Evolutionary conservation across 2,329 filamentous ascomycete species (phyloP), one percentile per base, ranked within the genome.

Genomic region (Colletotrichum sp.): DNA sequence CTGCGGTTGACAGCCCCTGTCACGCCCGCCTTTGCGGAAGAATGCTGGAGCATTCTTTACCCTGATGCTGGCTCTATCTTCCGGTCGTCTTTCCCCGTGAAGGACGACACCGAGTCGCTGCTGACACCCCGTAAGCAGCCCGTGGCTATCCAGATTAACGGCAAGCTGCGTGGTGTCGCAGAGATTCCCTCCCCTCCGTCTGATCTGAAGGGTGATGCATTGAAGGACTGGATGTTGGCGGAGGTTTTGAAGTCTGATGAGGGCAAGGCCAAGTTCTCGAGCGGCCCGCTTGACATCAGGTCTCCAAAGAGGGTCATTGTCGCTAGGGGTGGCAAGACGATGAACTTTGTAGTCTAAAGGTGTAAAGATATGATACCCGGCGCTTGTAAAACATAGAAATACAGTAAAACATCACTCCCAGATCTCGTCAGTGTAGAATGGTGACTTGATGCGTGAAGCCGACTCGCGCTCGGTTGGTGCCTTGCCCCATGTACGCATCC

Each of bases 1-100:
- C 82, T 96, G 55, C 91, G 92, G 66, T 91, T 98, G 86, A 87
- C 96, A 79, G 94, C 95, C 1, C 96, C 96, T 6, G 92, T 98
- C 69, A 92, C 94, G 0, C 96, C 96, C 0, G 95, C 94, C 0
- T 92, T 97, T 75, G 90, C 95, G 2, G 95, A 96, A 79, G 95
- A 98, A 85, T 95, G 92, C 83, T 98, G 95, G 95, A 88, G 90
- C 77, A 80, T 90, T 3, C 87, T 96, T 5, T 82, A 85, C 65
- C 84, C 86, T 3, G 77, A 79, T 1, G 64, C 79, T 2, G 79
- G 78, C 4, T 88, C 88, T 39, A 83, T 89, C 71, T 89, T 89
- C 78, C 71, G 78, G 52, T 79, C 90, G 2, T 82, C 83, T 1
- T 97, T 95, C 86, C 95, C 94, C 0, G 81, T 78, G 0, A 81